Base-by-base conservation (phyloP, 2,329 filamentous ascomycete species). In the Talaromyces pinophilus region DNA sequence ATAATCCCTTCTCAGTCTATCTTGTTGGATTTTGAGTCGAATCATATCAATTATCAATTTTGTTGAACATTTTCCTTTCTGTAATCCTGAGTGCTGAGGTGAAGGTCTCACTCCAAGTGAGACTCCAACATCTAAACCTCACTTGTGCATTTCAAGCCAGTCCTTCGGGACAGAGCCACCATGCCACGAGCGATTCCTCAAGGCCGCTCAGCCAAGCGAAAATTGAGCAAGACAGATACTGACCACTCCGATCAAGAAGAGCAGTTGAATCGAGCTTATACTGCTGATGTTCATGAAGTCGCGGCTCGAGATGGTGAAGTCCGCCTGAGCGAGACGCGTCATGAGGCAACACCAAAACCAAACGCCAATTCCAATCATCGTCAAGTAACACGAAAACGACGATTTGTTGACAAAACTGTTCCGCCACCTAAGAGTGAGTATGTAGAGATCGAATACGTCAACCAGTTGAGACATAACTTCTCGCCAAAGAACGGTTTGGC, bases 401-500 rank as follows among this genome's bases (percentile, higher is more conserved):
- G 52, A 25, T 63, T 46, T 35, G 19, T 25, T 6, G 38, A 33
- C 13, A n/a, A 38, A 30, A 1, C n/a, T 13, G 4, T 15, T 17
- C 19, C 7, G n/a, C 3, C 35, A 0, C 38, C 48, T 19, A 57
- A 50, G 52, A 64, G 57, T 17, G 57, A 64, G 13, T 64, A 48
- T n/a, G 22, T 38, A 2, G 66, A 67, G 59, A 67, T 65, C n/a
- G 59, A 65, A 11, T 65, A 63, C 35, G 52, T 65, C 30, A 42
- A 65, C n/a, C 52, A 64, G 54, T 25, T 67, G 22, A 62, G 30
- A 44, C 25, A 61, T 19, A 67, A 59, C 8, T 65, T 57, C 50
- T 19, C 59, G 8, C 60, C 59, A 33, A 71, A 70, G 55, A 70
- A 66, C 42, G 71, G 71, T 8, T 54, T 74, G 3, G 74, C 82